Percentiles rank a stretch among this genome's conserved stretches.
Conservation (phyloP, 2,329 filamentous ascomycete species). For the Cylindrodendrum hubeiense region DNA sequence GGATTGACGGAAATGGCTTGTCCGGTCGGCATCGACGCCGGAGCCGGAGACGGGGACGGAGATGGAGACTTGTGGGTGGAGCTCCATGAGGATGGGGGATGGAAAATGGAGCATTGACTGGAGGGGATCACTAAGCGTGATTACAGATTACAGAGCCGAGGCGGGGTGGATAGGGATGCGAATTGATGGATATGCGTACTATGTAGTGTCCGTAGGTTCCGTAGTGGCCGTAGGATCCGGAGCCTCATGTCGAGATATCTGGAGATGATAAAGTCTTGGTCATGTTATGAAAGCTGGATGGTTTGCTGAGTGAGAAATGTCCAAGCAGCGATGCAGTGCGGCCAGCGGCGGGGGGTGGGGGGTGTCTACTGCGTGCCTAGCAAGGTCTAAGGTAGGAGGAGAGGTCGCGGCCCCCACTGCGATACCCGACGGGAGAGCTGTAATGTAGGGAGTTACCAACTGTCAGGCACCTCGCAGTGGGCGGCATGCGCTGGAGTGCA, state of each 20-base stretch:
- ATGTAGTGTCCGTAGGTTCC: too few species aligned
- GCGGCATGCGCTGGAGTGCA: neutral
- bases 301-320: constrained; percentile 19
- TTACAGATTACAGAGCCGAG: neutral
- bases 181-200: neutral
- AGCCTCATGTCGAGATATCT: neutral
- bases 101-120: neutral
- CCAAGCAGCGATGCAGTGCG: constrained; percentile 8
- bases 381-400: too few species aligned
- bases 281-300: constrained; percentile 9
- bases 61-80: neutral
- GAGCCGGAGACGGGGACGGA: neutral
- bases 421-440: neutral
- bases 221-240: neutral
- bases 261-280: constrained; percentile 8
- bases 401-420: neutral
- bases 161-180: neutral
- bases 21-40: constrained; percentile 11
- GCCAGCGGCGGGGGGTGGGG: too few species aligned
- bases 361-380: too few species aligned
- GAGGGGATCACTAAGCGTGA: neutral
- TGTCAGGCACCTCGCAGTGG: neutral
- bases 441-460: too few species aligned
- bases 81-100: neutral
- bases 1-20: constrained; percentile 4